Conservation (phyloP, 2,329 filamentous ascomycete species). For the Cytospora mali region DNA sequence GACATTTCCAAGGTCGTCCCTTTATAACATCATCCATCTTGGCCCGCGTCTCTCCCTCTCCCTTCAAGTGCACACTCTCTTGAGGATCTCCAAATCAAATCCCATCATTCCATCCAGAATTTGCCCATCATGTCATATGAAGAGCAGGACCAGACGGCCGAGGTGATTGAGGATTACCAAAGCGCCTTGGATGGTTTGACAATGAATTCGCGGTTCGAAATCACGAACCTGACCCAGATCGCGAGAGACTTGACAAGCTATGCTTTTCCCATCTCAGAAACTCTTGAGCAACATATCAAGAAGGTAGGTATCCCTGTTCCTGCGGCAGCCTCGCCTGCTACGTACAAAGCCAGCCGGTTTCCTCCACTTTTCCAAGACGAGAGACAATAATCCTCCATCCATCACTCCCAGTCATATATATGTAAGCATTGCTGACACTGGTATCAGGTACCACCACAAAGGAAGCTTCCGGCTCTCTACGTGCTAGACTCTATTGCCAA, state of each 20-base stretch:
- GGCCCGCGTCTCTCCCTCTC: background rate
- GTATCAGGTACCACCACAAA: conserved; percentile 76
- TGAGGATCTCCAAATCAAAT: conserved; percentile 4
- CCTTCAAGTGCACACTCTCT: conserved; percentile 13
- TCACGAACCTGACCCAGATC: conserved; percentile 95
- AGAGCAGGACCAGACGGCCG: conserved; percentile 62
- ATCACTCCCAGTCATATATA: background rate
- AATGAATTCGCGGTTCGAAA: conserved; percentile 90
- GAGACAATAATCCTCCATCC: background rate
- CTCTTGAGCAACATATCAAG: conserved; percentile 89
- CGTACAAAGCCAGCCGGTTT: background rate
- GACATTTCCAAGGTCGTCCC: background rate
- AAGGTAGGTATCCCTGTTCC: conserved; percentile 67
- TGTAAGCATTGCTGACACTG: conserved; percentile 31
- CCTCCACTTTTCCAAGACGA: background rate
- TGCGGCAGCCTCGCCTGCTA: conserved; percentile 18
- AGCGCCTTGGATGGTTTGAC: conserved; percentile 90
- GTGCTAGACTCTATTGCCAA: conserved; percentile 98
- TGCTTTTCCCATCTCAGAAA: conserved; percentile 88
- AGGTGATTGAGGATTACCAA: conserved; percentile 94
- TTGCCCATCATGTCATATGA: conserved; percentile 50
- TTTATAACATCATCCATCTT: conserved; percentile 7
- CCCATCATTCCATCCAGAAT: conserved; percentile 1
- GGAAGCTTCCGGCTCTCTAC: conserved; percentile 94
- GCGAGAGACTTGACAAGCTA: conserved; percentile 97